A percentile compares a stretch with the other conserved stretches of the same genome.
Conservation (phyloP, 2,329 filamentous ascomycete genomes). For the Fulvia fulva region DNA sequence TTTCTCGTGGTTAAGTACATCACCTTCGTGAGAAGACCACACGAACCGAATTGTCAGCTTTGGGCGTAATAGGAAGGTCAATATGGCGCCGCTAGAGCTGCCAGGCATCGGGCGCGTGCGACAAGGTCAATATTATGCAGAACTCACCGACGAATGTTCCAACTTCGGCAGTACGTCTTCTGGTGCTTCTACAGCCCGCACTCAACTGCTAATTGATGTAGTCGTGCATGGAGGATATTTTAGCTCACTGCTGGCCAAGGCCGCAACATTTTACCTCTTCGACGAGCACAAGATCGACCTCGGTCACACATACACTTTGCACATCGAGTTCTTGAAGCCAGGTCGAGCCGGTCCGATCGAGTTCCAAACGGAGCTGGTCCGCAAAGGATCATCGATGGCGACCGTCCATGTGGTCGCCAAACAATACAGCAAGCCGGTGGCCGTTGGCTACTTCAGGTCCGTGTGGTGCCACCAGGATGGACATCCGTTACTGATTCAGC, state of each 20-base stretch:
- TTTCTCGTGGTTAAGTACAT: neutral
- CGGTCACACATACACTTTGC: neutral
- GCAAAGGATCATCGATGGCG: neutral
- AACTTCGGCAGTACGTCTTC: neutral
- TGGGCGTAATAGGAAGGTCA: neutral
- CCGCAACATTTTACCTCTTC: neutral
- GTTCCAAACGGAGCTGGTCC: neutral
- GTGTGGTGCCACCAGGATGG: neutral
- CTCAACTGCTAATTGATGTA: neutral
- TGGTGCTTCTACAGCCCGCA: neutral
- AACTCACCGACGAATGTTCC: neutral
- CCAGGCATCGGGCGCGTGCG: neutral
- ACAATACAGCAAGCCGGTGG: neutral
- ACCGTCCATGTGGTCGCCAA: neutral
- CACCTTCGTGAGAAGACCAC: too few species aligned
- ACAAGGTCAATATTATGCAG: neutral
- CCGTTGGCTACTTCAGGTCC: neutral
- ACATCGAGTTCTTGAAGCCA: neutral
- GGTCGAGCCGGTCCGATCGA: neutral
- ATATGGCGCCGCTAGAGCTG: neutral
- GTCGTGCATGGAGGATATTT: neutral
- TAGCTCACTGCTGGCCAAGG: neutral
- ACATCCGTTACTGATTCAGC: neutral
- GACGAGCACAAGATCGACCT: neutral
- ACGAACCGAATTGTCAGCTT: too few species aligned